phyloP scores from a whole-genome alignment of 1,139 yeast species.

The Taphrina wiesneri region DNA sequence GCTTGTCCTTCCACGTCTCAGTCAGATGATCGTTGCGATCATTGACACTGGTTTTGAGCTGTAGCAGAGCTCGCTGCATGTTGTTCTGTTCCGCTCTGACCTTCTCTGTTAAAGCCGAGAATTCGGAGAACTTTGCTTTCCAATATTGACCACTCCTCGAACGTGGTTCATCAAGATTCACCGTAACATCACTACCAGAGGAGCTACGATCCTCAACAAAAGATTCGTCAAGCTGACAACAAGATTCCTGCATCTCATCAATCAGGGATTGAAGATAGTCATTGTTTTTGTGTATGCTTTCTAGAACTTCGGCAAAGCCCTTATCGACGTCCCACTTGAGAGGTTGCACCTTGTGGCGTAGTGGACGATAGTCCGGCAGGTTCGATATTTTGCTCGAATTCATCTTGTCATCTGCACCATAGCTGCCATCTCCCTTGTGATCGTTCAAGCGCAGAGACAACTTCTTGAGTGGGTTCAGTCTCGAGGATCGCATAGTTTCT shows the following conservation, averaged over 20 bases:
- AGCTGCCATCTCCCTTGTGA: not conserved
- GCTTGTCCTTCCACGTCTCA: constrained; percentile 5
- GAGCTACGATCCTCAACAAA: constrained; percentile 8
- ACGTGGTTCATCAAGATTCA: constrained; percentile 24
- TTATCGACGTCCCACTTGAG: constrained; percentile 17
- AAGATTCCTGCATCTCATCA: constrained; percentile 29
- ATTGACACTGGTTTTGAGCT: not conserved
- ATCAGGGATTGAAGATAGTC: constrained; percentile 11
- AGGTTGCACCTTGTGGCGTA: not conserved
- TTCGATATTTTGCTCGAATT: not conserved
- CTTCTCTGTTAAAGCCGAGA: not conserved
- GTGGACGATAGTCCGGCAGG: not conserved
- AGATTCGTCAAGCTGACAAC: constrained; percentile 11
- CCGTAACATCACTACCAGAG: constrained; percentile 13
- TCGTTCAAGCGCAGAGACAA: not conserved
- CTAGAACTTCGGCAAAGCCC: constrained; percentile 25
- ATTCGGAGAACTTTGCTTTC: constrained; percentile 21
- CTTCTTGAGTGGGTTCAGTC: constrained; percentile 1
- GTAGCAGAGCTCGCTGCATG: constrained; percentile 11
- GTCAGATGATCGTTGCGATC: not conserved
- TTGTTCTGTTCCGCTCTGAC: constrained; percentile 16
- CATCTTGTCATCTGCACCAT: not conserved
- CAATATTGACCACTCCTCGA: constrained; percentile 31
- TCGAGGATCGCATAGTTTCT: not conserved
- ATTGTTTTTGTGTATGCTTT: constrained; percentile 11